Evolutionary conservation across 495 filamentous ascomycete genomes (phyloP).

Genomic region (Bacidia rubella): DNA sequence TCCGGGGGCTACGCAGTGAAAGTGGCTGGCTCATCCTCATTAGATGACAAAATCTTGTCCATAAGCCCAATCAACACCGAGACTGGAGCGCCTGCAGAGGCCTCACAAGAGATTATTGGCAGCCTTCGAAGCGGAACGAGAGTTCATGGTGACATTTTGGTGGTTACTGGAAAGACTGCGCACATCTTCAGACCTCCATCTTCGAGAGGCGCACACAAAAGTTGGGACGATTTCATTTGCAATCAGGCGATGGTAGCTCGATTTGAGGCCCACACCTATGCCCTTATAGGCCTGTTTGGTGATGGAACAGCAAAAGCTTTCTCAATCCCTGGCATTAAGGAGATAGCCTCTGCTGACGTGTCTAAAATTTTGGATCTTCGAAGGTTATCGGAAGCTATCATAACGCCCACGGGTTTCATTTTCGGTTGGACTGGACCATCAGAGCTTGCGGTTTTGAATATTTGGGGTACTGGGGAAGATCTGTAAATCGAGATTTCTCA

Average conservation of each 20-base stretch:
- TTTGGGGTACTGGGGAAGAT: slow-evolving; percentile 59
- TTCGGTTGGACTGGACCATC: slow-evolving; percentile 84
- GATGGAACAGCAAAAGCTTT: slow-evolving; percentile 67
- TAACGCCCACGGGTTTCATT: slow-evolving; percentile 66
- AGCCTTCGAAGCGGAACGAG: slow-evolving; percentile 55
- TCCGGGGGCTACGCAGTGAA: slow-evolving; percentile 59
- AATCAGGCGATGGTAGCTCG: slow-evolving; percentile 63
- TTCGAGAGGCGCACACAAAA: slow-evolving; percentile 75
- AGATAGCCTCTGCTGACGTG: slow-evolving; percentile 56
- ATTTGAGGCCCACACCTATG: slow-evolving; percentile 57
- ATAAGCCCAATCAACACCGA: slow-evolving; percentile 69
- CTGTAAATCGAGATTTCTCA: slow-evolving; percentile 27
- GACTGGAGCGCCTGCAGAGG: slow-evolving; percentile 58
- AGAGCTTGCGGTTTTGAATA: slow-evolving; percentile 63
- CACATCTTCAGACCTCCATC: slow-evolving; percentile 76
- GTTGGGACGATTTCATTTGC: slow-evolving; percentile 71
- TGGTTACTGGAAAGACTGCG: slow-evolving; percentile 58
- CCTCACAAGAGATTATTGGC: slow-evolving; percentile 57
- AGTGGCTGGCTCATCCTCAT: slow-evolving; percentile 46
- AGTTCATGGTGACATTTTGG: slow-evolving; percentile 57
- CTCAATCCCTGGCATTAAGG: slow-evolving; percentile 73
- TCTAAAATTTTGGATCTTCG: slow-evolving; percentile 54
- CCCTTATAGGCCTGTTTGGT: slow-evolving; percentile 69
- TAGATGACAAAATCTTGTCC: slow-evolving; percentile 61
- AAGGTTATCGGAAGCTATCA: slow-evolving; percentile 49